These are phyloP conservation scores for Tolypocladium amazonense DNA, from an alignment of 2,329 filamentous ascomycete genomes.

Conservation along the genomic window DNA sequence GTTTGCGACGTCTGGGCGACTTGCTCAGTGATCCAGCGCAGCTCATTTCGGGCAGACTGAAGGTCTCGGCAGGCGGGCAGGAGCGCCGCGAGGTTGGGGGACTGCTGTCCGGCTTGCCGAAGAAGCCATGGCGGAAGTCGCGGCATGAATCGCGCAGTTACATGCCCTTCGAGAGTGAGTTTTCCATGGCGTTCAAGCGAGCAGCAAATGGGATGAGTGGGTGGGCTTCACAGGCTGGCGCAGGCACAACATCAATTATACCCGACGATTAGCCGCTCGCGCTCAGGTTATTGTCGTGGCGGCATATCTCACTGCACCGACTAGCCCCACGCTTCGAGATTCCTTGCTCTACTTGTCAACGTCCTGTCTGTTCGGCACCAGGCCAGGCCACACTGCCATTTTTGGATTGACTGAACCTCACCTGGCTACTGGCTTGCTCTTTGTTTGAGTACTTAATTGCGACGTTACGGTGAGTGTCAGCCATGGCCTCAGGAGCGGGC, in stretches of 20 bases:
- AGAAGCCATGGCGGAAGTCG: constrained; percentile 50
- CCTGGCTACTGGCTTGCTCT: neutral
- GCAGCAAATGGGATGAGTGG: neutral
- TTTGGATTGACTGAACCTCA: neutral
- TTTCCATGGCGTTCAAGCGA: neutral
- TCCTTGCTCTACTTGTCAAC: neutral
- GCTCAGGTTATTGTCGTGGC: neutral
- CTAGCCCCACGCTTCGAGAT: neutral
- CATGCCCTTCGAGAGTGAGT: neutral
- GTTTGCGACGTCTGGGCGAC: constrained; percentile 21
- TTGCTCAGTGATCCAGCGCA: constrained; percentile 62
- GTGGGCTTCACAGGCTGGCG: neutral
- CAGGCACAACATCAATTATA: neutral
- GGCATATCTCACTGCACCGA: neutral
- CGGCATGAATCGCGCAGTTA: constrained; percentile 37
- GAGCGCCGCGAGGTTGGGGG: constrained; percentile 46
- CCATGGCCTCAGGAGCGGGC: neutral
- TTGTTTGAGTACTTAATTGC: neutral
- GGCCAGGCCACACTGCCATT: neutral
- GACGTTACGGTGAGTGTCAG: neutral
- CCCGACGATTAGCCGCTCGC: neutral
- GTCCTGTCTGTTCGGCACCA: neutral
- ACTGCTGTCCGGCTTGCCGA: constrained; percentile 39
- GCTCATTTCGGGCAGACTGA: constrained; percentile 53
- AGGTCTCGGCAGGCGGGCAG: constrained; percentile 55